Conservation (phyloP, 2,329 filamentous ascomycete genomes). For the Claviceps fusiformis region DNA sequence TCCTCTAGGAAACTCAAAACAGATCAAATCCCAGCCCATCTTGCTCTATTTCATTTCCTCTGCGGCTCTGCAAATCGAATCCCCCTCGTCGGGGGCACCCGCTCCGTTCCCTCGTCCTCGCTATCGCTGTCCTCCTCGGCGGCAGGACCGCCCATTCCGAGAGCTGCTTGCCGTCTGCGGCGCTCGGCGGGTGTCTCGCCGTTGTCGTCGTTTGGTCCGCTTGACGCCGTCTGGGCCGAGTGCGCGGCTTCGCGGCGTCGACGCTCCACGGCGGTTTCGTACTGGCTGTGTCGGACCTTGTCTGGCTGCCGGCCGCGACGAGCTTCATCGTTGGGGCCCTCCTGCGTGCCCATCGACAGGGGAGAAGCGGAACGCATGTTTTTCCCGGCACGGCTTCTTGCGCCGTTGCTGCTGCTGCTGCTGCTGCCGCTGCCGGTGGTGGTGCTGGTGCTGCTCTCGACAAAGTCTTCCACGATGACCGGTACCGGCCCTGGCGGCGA, state of each 20-base stretch:
- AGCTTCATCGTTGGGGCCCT: not conserved
- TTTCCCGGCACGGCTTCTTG: constrained; percentile 9
- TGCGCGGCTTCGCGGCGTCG: constrained; percentile 47
- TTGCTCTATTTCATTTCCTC: constrained; percentile 6
- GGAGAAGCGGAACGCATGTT: constrained; percentile 9
- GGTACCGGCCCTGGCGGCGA: constrained; percentile 4
- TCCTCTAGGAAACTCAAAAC: too few relatives aligned
- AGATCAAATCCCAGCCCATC: not conserved
- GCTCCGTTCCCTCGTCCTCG: constrained; percentile 40
- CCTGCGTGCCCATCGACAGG: constrained; percentile 8
- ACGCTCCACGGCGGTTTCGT: constrained; percentile 57
- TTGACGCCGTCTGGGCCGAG: constrained; percentile 27
- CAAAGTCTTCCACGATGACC: constrained; percentile 10
- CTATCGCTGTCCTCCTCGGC: constrained; percentile 37
- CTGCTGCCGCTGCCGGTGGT: too few relatives aligned
- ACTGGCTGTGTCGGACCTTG: constrained; percentile 12
- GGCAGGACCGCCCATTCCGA: constrained; percentile 40
- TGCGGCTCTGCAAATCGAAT: constrained; percentile 46
- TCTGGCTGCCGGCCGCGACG: constrained; percentile 2
- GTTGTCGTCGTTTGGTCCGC: constrained; percentile 16
- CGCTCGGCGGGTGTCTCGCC: constrained; percentile 63
- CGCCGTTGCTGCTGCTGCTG: constrained; percentile 7
- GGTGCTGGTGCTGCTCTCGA: constrained; percentile 4
- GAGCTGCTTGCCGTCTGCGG: constrained; percentile 57
- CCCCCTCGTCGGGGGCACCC: constrained; percentile 38